Evolutionary conservation across 1,139 yeast species (phyloP), one percentile per base, ranked within the genome.

Genomic region (Kazachstania sp.): DNA sequence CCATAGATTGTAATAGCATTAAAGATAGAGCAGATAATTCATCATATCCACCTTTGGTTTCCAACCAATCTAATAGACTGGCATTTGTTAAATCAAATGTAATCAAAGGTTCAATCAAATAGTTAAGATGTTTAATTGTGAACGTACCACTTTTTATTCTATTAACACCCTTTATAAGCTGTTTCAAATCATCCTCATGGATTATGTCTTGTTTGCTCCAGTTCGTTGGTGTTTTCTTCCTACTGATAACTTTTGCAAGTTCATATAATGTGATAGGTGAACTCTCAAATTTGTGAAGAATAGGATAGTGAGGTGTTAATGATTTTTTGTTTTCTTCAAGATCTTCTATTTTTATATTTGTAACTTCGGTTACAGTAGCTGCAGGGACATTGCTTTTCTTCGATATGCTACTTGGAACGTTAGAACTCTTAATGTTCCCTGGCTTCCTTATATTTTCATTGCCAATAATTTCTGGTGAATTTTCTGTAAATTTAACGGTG

Each of bases 111-210:
- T 46, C 54, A 9, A 60, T 46, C 15, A 61, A 43, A 37, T 52
- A 50, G 36, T 56, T 55, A 31, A 63, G 40, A 49, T 63, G 64
- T 39, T 51, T 59, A 43, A 57, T 53, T 1, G 63, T 52, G 48
- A 63, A 63, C 0, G 64, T 54, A 2, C 60, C 56, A 26, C 53
- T 53, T 40, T 57, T 51, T 2, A 60, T 57, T 41, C 60, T 51
- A n/a, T 45, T 44, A 3, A 58, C 49, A 4, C 58, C 59, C 28
- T 51, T 49, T 29, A 44, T 34, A 50, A 61, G 45, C 26, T 53
- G 54, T 3, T 45, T 48, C 12, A 53, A 51, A 39, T 48, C 49
- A 8, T 12, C n/a, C 3, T 37, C 34, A 38, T 32, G n/a, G 16
- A 11, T 18, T 18, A 23, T 18, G 26, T 38, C 35, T 28, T 39